Base-by-base conservation (phyloP, 805 yeast species). In the Ogataea pini region DNA sequence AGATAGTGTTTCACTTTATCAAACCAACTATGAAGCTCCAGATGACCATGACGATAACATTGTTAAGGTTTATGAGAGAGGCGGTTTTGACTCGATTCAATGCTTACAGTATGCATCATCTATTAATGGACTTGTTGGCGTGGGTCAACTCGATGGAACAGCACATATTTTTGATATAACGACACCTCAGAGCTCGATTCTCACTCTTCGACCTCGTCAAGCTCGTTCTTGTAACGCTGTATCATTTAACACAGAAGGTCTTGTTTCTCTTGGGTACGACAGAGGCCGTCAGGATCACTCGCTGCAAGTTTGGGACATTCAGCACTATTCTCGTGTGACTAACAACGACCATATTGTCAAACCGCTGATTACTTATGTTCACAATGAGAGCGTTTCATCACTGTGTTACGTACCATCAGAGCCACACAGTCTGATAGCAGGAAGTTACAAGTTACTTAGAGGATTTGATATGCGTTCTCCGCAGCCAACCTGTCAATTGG, bases 191-290 rank as follows among this genome's bases (percentile, higher is more conserved):
- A 36, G 40, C 42, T 46, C 75, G 3, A 54, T 72, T 2, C 56
- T 78, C 17, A 69, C 71, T 43, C 68, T 85, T 13, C 71, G 78
- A 41, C 83, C 89, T 0, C 79, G 80, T 47, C 89, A 83, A 50
- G 73, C 80, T 16, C 72, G 96, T 47, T 85, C 92, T 1, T 85
- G 95, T 56, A 89, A 88, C 57, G 67, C 91, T 0, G 57, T 89
- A 1, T 77, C 91, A 0, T 86, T 90, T 67, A 87, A 81, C 60
- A 70, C 75, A 20, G 71, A 73, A 25, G 86, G 86, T 1, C 64
- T 86, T 25, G 71, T 90, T 4, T 96, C 89, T 0, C 80, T 85
- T 31, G 96, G 95, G 0, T 76, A 84, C 49, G 97, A 89, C 53
- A 79, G 88, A 55, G 84, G 85, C 17, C 74, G 90, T 45, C 87